Conservation (phyloP, 1,284 basidiomycete species). For the Melampsora larici-populina region DNA sequence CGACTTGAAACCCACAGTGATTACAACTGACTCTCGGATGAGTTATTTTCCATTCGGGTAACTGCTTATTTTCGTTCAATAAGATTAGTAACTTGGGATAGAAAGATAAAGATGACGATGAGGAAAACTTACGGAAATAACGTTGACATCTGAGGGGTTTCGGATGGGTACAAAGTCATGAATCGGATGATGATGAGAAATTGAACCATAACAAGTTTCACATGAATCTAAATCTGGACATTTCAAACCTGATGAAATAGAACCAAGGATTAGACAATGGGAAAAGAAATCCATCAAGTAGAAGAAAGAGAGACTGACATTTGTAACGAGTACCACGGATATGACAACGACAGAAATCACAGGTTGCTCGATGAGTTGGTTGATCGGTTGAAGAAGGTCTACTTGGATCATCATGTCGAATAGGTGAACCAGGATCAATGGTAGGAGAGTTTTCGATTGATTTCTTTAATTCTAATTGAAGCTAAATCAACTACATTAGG, state of each 20-base stretch:
- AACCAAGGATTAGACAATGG: neutral
- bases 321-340: slow-evolving; percentile 36
- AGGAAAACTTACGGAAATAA: slow-evolving; percentile 16
- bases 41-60: slow-evolving; percentile 37
- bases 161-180: slow-evolving; percentile 34
- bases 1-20: slow-evolving; percentile 25
- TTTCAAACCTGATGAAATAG: slow-evolving; percentile 22
- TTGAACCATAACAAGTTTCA: slow-evolving; percentile 18
- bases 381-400: slow-evolving; percentile 4
- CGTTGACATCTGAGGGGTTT: slow-evolving; percentile 9
- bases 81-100: neutral
- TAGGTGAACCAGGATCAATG: slow-evolving; percentile 14
- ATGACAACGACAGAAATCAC: slow-evolving; percentile 39
- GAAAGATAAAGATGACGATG: neutral
- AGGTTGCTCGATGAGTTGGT: slow-evolving; percentile 27
- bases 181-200: slow-evolving; percentile 23
- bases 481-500: neutral
- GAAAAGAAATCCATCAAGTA: neutral
- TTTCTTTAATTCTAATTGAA: slow-evolving; percentile 32
- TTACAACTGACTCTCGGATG: slow-evolving; percentile 36
- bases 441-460: slow-evolving; percentile 8
- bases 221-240: slow-evolving; percentile 39
- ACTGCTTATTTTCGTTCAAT: neutral
- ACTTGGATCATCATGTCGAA: neutral
- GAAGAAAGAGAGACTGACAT: slow-evolving; percentile 14